phyloP scores from a whole-genome alignment of 345 rosid species.

The Acer campestre region DNA sequence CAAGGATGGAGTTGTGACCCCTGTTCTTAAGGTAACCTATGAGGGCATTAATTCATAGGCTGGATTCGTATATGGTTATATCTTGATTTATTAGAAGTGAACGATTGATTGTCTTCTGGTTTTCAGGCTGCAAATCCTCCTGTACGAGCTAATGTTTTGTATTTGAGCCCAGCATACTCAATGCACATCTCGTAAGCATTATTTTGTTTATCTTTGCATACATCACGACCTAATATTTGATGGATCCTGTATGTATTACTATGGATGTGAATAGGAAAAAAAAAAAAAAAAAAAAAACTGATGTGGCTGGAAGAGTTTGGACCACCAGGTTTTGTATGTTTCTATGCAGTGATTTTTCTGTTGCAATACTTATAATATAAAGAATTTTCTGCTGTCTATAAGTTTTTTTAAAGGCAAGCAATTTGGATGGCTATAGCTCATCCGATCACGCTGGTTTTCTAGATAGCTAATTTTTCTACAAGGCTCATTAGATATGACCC shows the following conservation, averaged over 20 bases:
- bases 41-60: neutral
- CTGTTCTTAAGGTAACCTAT: constrained; percentile 64
- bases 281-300: too few species aligned
- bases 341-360: too few species aligned
- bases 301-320: neutral
- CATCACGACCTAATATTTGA: neutral
- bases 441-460: too few species aligned
- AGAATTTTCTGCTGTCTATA: too few species aligned
- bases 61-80: constrained; percentile 1
- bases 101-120: constrained; percentile 14
- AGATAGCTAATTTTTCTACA: too few species aligned
- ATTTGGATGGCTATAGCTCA: too few species aligned
- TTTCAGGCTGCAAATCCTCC: constrained; percentile 82
- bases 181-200: constrained; percentile 73
- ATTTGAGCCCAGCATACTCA: constrained; percentile 70
- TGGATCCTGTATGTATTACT: neutral
- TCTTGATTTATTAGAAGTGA: constrained; percentile 1
- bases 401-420: too few species aligned
- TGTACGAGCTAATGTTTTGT: constrained; percentile 85
- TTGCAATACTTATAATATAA: too few species aligned
- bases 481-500: too few species aligned
- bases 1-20: constrained; percentile 62
- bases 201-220: constrained; percentile 17
- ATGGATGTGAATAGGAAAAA: neutral
- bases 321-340: too few species aligned